These are phyloP conservation scores for Cardamine occulta DNA, from an alignment of 345 rosid species.

Conservation along the genomic window DNA sequence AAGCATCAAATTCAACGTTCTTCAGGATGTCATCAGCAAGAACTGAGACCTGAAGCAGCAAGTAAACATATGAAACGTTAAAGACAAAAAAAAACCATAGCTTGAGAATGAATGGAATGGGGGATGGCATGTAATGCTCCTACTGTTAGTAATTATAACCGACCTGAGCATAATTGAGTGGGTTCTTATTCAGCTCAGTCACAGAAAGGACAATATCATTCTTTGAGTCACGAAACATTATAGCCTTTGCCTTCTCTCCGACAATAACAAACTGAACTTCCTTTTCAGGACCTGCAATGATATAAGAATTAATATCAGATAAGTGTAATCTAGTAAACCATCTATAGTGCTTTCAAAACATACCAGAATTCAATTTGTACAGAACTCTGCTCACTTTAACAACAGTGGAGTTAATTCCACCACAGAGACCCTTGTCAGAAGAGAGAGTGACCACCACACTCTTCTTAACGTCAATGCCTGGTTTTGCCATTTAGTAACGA, in stretches of 20 bases:
- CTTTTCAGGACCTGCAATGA: slow-evolving; percentile 77
- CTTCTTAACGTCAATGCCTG: slow-evolving; percentile 94
- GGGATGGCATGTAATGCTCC: neutral
- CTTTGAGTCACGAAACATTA: slow-evolving; percentile 85
- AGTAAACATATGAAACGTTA: slow-evolving; percentile 6
- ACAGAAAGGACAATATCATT: slow-evolving; percentile 61
- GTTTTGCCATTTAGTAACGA: slow-evolving; percentile 15
- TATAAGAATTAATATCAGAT: neutral
- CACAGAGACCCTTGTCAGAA: slow-evolving; percentile 98
- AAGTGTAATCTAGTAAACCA: neutral
- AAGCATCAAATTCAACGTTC: slow-evolving; percentile 89
- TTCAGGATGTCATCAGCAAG: slow-evolving; percentile 96
- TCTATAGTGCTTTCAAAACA: slow-evolving; percentile 8
- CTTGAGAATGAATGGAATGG: neutral
- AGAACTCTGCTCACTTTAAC: slow-evolving; percentile 85
- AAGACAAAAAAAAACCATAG: neutral
- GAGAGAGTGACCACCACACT: slow-evolving; percentile 88
- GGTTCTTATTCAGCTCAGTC: slow-evolving; percentile 85
- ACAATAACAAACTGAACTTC: slow-evolving; percentile 76
- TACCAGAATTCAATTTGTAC: slow-evolving; percentile 74
- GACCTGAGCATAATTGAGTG: slow-evolving; percentile 94
- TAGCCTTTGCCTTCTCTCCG: slow-evolving; percentile 88
- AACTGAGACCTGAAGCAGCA: slow-evolving; percentile 75
- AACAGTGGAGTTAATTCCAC: slow-evolving; percentile 93
- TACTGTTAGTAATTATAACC: neutral